A percentile compares a stretch with the other conserved stretches of the same genome.
These are phyloP conservation scores for Nicotiana sylvestris DNA, from an alignment of 257 asterid genomes.

Conservation along the genomic window DNA sequence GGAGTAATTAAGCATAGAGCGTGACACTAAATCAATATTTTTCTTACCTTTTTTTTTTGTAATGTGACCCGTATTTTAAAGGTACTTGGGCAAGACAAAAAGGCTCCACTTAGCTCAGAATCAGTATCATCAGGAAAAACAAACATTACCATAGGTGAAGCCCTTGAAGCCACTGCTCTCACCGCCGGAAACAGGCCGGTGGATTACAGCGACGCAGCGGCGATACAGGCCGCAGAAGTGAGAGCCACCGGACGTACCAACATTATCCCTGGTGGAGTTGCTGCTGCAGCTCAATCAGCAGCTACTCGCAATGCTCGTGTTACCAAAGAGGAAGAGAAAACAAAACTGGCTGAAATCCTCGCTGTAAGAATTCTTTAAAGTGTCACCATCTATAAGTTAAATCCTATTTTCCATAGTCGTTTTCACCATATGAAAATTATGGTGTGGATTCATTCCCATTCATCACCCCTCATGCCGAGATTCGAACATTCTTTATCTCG, in stretches of 20 bases:
- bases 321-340: constrained; percentile 79
- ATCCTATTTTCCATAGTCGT: too few relatives aligned
- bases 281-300: constrained; percentile 97
- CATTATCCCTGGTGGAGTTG: constrained; percentile 93
- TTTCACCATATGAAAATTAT: too few relatives aligned
- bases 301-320: constrained; percentile 89
- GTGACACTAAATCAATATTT: not conserved
- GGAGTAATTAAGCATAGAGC: too few relatives aligned
- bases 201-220: constrained; percentile 93
- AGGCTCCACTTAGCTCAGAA: constrained; percentile 21
- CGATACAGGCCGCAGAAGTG: constrained; percentile 97
- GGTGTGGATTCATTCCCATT: too few relatives aligned
- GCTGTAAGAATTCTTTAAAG: constrained; percentile 26
- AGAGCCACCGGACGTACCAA: constrained; percentile 94
- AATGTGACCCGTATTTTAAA: not conserved
- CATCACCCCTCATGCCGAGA: too few relatives aligned
- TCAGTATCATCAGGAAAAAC: constrained; percentile 26
- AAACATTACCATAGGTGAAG: constrained; percentile 88
- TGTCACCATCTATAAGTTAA: not conserved
- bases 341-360: constrained; percentile 71
- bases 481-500: too few relatives aligned
- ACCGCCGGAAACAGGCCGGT: constrained; percentile 87
- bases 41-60: not conserved
- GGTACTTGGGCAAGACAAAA: constrained; percentile 25
- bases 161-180: constrained; percentile 87